Evolutionary conservation across 768 basidiomycete genomes (phyloP), one percentile per base, ranked within the genome.

Genomic region (Tulasnella sp.): DNA sequence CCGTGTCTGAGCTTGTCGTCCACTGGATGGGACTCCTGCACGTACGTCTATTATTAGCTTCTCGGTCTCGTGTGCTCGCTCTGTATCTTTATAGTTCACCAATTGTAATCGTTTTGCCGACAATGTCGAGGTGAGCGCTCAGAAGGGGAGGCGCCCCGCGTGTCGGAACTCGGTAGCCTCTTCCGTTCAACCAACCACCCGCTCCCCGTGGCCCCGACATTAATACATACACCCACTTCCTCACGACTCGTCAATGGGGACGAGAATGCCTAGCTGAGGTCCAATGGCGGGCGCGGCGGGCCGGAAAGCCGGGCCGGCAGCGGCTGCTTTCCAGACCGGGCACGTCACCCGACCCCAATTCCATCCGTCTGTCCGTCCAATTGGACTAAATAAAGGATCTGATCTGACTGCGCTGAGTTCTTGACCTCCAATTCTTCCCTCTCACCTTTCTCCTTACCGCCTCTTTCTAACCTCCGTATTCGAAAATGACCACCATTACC

Each of bases 401-500:
- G 62, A 68, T 68, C 62, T 68, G 62, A 68, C 62, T 68, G 62
- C 62, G 31, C 12, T 14, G 34, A 14, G 62, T 27, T 68, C 62
- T 68, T 27, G 21, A 68, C 62, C 31, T 68, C 21, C 62, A 68
- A 68, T 14, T 68, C 62, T 68, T 68, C 62, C 62, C 62, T 68
- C 62, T 68, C 62, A 68, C 21, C 62, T 27, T 34, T 68, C 62
- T 27, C 62, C 27, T 6, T 68, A 36, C 62, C 58, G 19, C 72
- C 10, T 48, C 71, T n/a, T 71, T 24, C 79, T 34, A 62, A 34
- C 34, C 6, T 48, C n/a, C 58, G 58, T 39, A 42, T 34, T 74
- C 36, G 71, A 81, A 40, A 34, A 83, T 83, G 82, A 80, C 83
- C 80, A 91, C 84, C 79, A 92, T 92, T 80, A 90, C 88, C 8